Base-by-base conservation (phyloP, 169 alveolate species). In the Haemoproteus tartakovskyi region DNA sequence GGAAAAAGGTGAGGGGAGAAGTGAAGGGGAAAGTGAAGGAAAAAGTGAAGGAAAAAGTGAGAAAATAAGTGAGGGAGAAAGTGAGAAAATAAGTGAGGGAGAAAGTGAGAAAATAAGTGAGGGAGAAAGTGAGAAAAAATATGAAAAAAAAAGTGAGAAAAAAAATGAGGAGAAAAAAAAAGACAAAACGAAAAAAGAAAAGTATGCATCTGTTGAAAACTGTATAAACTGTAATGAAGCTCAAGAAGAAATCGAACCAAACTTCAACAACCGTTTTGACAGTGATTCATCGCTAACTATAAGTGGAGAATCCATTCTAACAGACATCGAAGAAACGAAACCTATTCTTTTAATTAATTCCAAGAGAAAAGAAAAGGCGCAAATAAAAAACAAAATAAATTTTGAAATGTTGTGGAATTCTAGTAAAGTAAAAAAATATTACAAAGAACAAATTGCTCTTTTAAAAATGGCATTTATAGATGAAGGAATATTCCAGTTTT, bases 401-500 rank as follows among this genome's bases (percentile, higher is more conserved):
- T 74, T 74, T 37, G 84, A 74, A 16, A 16, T 74, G 5, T 33
- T 74, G 33, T 74, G 84, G 84, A 74, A 74, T 29, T 74, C 84
- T n/a, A 37, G 57, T 33, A 51, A 57, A 22, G 24, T 74, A 74
- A 74, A 57, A 57, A 74, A 24, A 12, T 45, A n/a, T 36, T 56
- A 43, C 21, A 74, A 74, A 30, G 45, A 56, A 29, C 84, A 74
- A 56, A 56, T 74, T 9, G 38, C 54, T 56, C 54, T 74, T 56
- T 60, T 74, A 57, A 74, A 46, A 74, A 74, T 27, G 18, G 84
- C 84, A n/a, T 74, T 74, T 74, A 45, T 74, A 38, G 84, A 56
- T 30, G 84, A 74, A 56, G 43, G 36, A 22, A 74, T 74, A 29
- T 74, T 74, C 40, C 8, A 56, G n/a, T 74, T 56, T 33, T 12